A percentile compares a stretch with the other conserved stretches of the same genome.
These are phyloP conservation scores for Cadophora sp. DNA, from an alignment of 2,329 filamentous ascomycete genomes.

Conservation along the genomic window DNA sequence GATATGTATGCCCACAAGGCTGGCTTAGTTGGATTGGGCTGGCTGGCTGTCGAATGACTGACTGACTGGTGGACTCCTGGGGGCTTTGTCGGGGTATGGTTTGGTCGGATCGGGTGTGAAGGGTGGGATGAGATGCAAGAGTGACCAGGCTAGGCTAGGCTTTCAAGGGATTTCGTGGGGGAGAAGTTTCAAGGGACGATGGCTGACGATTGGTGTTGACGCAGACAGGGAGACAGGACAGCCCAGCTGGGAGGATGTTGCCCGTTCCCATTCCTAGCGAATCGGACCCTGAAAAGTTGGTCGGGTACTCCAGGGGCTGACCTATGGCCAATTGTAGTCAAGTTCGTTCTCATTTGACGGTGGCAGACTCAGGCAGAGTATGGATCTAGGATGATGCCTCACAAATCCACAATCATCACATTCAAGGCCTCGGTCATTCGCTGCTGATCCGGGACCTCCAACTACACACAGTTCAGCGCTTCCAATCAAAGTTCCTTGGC, in stretches of 20 bases:
- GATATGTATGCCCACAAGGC: constrained; percentile 17
- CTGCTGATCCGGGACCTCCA: not conserved
- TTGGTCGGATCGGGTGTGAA: not conserved
- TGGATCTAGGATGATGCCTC: not conserved
- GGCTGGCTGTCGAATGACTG: constrained; percentile 2
- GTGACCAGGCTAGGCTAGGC: constrained; percentile 2
- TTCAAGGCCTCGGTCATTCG: not conserved
- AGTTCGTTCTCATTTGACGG: too few relatives aligned
- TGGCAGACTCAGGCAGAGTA: too few relatives aligned
- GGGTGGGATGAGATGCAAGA: constrained; percentile 12
- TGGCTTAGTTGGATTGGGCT: not conserved
- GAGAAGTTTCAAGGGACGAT: constrained; percentile 11
- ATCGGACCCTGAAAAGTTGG: not conserved
- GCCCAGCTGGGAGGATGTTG: constrained; percentile 1
- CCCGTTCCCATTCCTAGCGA: not conserved
- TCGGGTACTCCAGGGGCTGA: constrained; percentile 1
- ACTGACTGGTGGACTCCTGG: constrained; percentile 9
- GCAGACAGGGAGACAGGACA: not conserved
- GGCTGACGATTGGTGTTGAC: constrained; percentile 8
- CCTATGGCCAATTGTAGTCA: not conserved
- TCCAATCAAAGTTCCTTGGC: constrained; percentile 10
- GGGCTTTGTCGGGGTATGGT: not conserved
- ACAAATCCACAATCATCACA: too few relatives aligned
- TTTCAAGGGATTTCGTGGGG: constrained; percentile 13
- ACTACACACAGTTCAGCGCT: not conserved